A percentile compares a stretch with the other conserved stretches of the same genome.
These are phyloP conservation scores for Plasmodium ovale DNA, from an alignment of 169 alveolate species.

Conservation along the genomic window DNA sequence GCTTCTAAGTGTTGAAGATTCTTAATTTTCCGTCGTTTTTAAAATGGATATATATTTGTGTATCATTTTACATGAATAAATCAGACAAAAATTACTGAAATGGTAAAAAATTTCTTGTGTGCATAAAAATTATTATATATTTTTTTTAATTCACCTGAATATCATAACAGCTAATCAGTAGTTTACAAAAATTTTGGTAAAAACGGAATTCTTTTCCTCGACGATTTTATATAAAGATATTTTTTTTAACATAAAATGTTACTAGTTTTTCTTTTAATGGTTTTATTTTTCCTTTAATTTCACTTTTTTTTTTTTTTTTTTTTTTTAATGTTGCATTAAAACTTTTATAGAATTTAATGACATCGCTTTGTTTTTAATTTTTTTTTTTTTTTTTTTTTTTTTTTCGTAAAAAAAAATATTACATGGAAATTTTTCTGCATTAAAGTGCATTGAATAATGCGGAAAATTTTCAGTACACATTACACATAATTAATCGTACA, in stretches of 20 bases:
- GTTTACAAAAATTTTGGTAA: background rate
- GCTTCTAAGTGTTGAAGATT: too few relatives aligned
- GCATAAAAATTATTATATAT: slow-evolving; percentile 27
- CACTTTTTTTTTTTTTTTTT: slow-evolving; percentile 14
- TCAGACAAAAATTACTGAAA: slow-evolving; percentile 21
- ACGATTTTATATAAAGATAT: background rate
- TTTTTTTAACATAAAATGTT: background rate
- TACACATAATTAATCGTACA: too few relatives aligned
- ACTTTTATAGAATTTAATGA: slow-evolving; percentile 23
- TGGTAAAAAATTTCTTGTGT: slow-evolving; percentile 27
- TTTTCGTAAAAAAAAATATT: slow-evolving; percentile 23
- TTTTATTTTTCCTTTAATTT: slow-evolving; percentile 11
- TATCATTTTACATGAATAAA: slow-evolving; percentile 31
- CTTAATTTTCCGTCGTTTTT: slow-evolving; percentile 13
- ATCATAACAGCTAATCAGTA: background rate
- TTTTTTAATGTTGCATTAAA: slow-evolving; percentile 27
- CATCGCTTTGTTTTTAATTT: slow-evolving; percentile 14
- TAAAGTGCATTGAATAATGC: slow-evolving; percentile 39
- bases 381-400: slow-evolving; percentile 13
- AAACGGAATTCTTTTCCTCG: background rate
- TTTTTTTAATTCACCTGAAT: too few relatives aligned
- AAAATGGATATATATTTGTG: background rate
- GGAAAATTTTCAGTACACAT: slow-evolving; percentile 37
- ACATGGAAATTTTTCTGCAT: slow-evolving; percentile 26
- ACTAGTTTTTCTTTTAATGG: slow-evolving; percentile 12